phyloP scores from a whole-genome alignment of 169 alveolate species.

The Plasmodium billcollinsi region DNA sequence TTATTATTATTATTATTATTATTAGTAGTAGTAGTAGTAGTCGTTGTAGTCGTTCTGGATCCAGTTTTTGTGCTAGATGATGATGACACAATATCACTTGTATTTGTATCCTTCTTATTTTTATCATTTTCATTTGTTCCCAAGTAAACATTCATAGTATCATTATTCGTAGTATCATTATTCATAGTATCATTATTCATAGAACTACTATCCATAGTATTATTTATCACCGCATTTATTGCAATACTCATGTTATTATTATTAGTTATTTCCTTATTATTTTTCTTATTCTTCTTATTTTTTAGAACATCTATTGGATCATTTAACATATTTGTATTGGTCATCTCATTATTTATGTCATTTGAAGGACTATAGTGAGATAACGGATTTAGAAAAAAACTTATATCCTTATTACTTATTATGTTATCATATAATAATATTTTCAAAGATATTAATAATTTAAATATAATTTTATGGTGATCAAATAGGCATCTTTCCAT shows the following conservation, averaged over 20 bases:
- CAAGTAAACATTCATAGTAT: neutral
- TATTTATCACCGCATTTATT: neutral
- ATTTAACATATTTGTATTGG: slow-evolving; percentile 34
- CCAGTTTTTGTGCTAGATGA: neutral
- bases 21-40: neutral
- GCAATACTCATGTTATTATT: neutral
- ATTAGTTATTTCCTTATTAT: neutral
- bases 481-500: slow-evolving; percentile 97
- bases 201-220: neutral
- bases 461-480: slow-evolving; percentile 95
- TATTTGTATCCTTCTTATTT: slow-evolving; percentile 4
- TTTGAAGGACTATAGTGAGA: slow-evolving; percentile 70
- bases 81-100: neutral
- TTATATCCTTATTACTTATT: slow-evolving; percentile 91
- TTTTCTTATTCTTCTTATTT: slow-evolving; percentile 10
- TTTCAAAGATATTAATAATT: slow-evolving; percentile 94
- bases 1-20: neutral
- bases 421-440: slow-evolving; percentile 92
- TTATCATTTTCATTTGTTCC: slow-evolving; percentile 14
- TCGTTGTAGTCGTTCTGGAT: neutral
- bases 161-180: too few species aligned
- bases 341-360: slow-evolving; percentile 40
- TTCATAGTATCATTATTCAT: neutral
- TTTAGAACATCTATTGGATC: slow-evolving; percentile 24
- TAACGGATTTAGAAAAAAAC: slow-evolving; percentile 89